These are phyloP conservation scores for Neurospora discreta DNA, from an alignment of 495 filamentous ascomycete species.

Conservation along the genomic window DNA sequence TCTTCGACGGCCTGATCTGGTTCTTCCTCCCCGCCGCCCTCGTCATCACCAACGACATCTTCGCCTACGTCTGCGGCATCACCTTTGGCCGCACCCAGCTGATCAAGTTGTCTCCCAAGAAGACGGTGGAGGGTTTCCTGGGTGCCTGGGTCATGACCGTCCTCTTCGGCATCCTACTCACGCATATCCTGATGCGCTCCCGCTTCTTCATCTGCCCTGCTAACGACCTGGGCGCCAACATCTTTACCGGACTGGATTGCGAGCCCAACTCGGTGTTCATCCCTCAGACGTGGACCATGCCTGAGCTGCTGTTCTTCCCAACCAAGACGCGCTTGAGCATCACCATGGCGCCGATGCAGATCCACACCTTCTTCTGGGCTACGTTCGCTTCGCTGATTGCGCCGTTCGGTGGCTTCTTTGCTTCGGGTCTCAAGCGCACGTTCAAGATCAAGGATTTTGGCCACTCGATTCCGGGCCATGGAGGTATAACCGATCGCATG, in stretches of 20 bases:
- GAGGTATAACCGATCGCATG: constrained; percentile 98
- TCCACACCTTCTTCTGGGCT: constrained; percentile 84
- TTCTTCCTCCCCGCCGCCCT: constrained; percentile 94
- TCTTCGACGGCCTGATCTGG: constrained; percentile 99
- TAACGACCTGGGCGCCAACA: constrained; percentile 87
- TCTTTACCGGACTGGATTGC: constrained; percentile 85
- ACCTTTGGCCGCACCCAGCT: constrained; percentile 93
- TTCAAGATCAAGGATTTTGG: constrained; percentile 99
- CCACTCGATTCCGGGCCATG: constrained; percentile 93
- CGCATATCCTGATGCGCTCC: constrained; percentile 79
- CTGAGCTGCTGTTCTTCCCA: constrained; percentile 51
- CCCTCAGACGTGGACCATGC: constrained; percentile 66
- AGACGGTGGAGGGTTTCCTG: constrained; percentile 97
- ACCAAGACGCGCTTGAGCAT: constrained; percentile 41
- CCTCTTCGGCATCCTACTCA: constrained; percentile 70
- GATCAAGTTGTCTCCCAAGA: constrained; percentile 97
- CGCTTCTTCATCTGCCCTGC: constrained; percentile 99
- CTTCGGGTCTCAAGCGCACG: constrained; percentile 91
- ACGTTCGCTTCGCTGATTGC: constrained; percentile 95
- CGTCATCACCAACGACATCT: constrained; percentile 98
- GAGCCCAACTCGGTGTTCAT: constrained; percentile 88
- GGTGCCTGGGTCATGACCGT: constrained; percentile 96
- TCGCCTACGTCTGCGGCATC: constrained; percentile 95
- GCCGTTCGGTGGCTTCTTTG: constrained; percentile 98
- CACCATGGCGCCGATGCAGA: constrained; percentile 78